These are phyloP conservation scores for Penicillium fuscoglaucum DNA, from an alignment of 2,329 filamentous ascomycete species.

Conservation along the genomic window DNA sequence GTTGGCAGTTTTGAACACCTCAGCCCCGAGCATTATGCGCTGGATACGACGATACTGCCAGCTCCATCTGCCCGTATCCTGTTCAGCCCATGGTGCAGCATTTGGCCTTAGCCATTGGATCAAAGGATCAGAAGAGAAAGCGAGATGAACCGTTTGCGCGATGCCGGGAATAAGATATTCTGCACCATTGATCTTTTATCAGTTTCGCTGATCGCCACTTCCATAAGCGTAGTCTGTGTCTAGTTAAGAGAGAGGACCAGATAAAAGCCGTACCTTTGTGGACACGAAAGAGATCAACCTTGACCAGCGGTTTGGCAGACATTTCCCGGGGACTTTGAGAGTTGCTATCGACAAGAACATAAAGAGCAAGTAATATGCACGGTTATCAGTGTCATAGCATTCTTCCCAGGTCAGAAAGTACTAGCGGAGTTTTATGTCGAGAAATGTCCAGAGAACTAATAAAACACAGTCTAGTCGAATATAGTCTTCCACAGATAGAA, in stretches of 20 bases:
- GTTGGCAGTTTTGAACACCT: constrained; percentile 20
- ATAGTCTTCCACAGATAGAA: too few relatives aligned
- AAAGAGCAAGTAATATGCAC: neutral
- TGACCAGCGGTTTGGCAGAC: neutral
- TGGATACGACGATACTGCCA: constrained; percentile 31
- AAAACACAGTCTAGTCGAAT: neutral
- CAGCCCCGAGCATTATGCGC: constrained; percentile 19
- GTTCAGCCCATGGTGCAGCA: constrained; percentile 17
- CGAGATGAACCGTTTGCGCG: constrained; percentile 23
- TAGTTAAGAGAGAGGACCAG: too few relatives aligned
- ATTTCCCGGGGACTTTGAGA: neutral
- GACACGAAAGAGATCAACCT: constrained; percentile 13
- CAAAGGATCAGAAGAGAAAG: constrained; percentile 29
- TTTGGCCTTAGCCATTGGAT: constrained; percentile 29
- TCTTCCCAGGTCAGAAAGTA: neutral
- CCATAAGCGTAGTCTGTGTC: neutral
- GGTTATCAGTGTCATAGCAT: neutral
- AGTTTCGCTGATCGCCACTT: neutral
- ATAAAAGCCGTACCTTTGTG: constrained; percentile 4
- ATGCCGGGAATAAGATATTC: constrained; percentile 17
- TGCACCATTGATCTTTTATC: neutral
- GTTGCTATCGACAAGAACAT: too few relatives aligned
- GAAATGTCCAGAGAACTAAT: neutral
- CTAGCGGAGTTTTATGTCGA: neutral
- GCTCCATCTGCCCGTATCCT: constrained; percentile 5